Conservation (phyloP, 495 filamentous ascomycete species). For the Talaromyces thailandensis region DNA sequence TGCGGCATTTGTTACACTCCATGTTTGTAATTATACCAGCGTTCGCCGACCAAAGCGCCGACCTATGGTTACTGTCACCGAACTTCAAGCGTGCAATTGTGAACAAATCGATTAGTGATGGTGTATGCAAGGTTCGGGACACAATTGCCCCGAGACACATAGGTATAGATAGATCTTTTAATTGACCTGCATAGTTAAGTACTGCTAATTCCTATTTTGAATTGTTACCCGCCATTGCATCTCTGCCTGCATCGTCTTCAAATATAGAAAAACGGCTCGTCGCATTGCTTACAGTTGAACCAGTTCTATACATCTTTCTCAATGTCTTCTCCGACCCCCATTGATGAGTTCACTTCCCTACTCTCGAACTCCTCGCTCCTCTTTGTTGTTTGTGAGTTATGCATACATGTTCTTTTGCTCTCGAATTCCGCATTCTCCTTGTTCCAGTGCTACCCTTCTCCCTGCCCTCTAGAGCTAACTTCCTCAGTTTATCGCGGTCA, state of each 20-base stretch:
- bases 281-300: background rate
- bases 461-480: background rate
- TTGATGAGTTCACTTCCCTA: background rate
- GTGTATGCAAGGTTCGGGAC: no score
- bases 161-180: no score
- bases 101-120: no score
- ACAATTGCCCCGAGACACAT: no score
- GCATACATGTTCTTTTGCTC: background rate
- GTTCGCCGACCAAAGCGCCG: no score
- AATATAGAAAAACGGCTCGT: background rate
- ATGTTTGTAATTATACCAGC: no score
- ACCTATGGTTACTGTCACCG: no score
- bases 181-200: no score
- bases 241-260: background rate
- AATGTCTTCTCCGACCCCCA: background rate
- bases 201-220: no score
- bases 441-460: background rate
- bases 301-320: background rate
- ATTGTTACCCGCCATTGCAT: background rate
- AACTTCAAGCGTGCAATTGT: no score
- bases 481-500: conserved; percentile 32
- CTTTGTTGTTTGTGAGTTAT: background rate
- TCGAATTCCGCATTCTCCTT: background rate
- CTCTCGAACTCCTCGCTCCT: background rate
- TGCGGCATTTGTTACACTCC: no score